phyloP scores from a whole-genome alignment of 1,139 yeast genomes.

The Pneumocystis wakefieldiae region DNA sequence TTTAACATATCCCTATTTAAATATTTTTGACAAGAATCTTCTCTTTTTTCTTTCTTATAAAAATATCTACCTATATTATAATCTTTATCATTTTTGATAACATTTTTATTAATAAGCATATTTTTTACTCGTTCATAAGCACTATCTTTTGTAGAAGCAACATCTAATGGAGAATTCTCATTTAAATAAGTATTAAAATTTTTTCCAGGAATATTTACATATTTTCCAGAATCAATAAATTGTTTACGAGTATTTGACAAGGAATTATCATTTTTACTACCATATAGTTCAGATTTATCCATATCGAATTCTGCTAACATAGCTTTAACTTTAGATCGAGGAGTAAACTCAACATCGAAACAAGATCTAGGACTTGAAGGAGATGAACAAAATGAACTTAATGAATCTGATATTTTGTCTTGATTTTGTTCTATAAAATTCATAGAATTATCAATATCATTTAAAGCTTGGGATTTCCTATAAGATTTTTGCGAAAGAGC shows the following conservation, averaged over 20 bases:
- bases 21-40: neutral
- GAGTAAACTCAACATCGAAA: neutral
- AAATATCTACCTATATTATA: neutral
- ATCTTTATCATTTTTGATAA: neutral
- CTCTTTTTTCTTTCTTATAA: neutral
- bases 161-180: neutral
- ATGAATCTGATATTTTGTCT: neutral
- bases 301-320: neutral
- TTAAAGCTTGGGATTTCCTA: neutral
- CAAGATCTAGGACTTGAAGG: neutral
- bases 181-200: neutral
- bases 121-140: neutral
- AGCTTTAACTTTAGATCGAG: neutral
- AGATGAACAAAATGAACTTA: neutral
- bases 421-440: neutral
- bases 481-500: neutral
- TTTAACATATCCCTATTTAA: neutral
- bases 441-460: neutral
- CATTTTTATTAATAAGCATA: neutral
- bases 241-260: neutral
- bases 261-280: neutral
- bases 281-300: neutral
- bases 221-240: neutral
- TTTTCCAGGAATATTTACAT: neutral
- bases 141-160: neutral